Base-by-base conservation (phyloP, 2,329 filamentous ascomycete species). In the Dichotomopilus funicola region DNA sequence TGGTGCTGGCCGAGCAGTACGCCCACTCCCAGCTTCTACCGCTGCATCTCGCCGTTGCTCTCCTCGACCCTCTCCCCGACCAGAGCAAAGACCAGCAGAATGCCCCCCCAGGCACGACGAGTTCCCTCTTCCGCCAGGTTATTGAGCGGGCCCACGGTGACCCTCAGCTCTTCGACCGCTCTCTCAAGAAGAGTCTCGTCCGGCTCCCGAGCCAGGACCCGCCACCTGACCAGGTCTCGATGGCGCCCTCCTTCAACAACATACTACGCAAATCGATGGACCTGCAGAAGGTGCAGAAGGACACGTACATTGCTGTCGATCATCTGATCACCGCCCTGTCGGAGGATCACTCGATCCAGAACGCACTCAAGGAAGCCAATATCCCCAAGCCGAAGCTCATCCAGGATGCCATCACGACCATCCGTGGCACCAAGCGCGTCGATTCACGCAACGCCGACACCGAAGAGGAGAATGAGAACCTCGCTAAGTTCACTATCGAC, bases 401-500 rank as follows among this genome's bases (percentile, higher is more conserved):
- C 59, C 89, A 96, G 69, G 86, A 88, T 62, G 92, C 94, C n/a
- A 83, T 99, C 42, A 83, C 90, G 66, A 85, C 90, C 57, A 96
- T 99, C 64, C 87, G 94, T 61, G 94, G 94, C 59, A 97, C 91
- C 43, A 90, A 86, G 75, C 82, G 92, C 61, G 91, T 99, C 43
- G 94, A 99, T 73, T 95, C 90, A 58, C 96, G 95, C 77, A 96
- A 89, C 4, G 94, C 94, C 54, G 94, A 99, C 72, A 85, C 87
- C 0, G 94, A 97, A 72, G 80, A 88, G 66, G 92, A 96, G 66
- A 89, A 91, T 66, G 94, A 99, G 73, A 96, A 96, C 68, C 78
- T 99, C 58, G 89, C 91, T 76, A 99, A 97, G 68, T 99, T 96
- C 73, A 97, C 94, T 55, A 94, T 97, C 66, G 94, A 99, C 73